Base-by-base conservation (phyloP, 306 rosid genomes). In the Vigna hirtella region DNA sequence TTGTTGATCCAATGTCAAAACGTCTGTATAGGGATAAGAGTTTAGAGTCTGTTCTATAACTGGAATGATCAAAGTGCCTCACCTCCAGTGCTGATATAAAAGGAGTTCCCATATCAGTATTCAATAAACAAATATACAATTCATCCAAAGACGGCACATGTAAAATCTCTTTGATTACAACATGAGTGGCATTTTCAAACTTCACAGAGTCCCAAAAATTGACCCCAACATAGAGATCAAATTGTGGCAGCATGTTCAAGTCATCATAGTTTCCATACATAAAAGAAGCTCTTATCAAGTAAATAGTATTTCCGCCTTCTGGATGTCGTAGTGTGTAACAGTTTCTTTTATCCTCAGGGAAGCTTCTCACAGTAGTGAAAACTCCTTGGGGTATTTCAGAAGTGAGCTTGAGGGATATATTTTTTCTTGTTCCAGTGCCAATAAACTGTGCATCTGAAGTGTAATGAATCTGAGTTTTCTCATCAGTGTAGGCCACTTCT, bases 11-110 rank as follows among this genome's bases (percentile, higher is more conserved):
- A 3, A 73, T 9, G 63, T 90, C 85, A 0, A 79, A n/a, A 7
- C 89, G 87, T 6, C 3, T 0, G 15, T 32, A 42, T 2, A 83
- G 66, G 15, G 47, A 55, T 34, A 88, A 64, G 6, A 89, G 78
- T n/a, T 24, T 67, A 18, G 26, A 1, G 7, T 20, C 2, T 28
- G 77, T 75, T 18, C 9, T 11, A 26, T 88, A 86, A 62, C 51
- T 76, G 9, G 55, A 17, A 70, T 51, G 36, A 8, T 63, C 61
- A 20, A 90, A 69, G 14, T 85, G 88, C 82, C 89, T 84, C 5
- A 86, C 67, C 28, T 90, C 92, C 16, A 90, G 26, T 4, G 87
- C 77, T 4, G 92, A 88, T 70, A 90, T 86, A 82, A 88, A 90
- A 2, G 92, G 94, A 12, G 77, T 86, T 65, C 90, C 94, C 0